A percentile compares a stretch with the other conserved stretches of the same genome.
Conservation (phyloP, 1,284 basidiomycete species). For the Cutaneotrichosporon mucoides region DNA sequence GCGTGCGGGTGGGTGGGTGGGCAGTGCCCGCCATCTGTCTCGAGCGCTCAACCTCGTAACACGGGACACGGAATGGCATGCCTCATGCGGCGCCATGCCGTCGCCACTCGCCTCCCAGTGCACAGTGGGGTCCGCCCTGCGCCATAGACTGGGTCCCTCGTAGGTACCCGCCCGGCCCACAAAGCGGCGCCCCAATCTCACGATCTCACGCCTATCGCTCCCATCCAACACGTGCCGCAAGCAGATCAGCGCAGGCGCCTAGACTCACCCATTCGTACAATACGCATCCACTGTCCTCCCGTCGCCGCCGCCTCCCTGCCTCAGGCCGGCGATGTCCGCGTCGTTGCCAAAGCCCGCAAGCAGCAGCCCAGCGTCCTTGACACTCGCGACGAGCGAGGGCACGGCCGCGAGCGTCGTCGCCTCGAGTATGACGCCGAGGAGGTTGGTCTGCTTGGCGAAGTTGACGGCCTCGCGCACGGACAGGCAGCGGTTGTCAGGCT, state of each 20-base stretch:
- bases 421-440: conserved; percentile 88
- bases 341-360: conserved; percentile 70
- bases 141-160: too few species aligned
- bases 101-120: too few species aligned
- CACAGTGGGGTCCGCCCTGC: too few species aligned
- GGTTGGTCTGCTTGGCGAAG: conserved; percentile 88
- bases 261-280: conserved; percentile 43
- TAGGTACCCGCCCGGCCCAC: too few species aligned
- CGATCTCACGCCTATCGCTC: too few species aligned
- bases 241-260: background rate
- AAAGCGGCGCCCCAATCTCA: too few species aligned
- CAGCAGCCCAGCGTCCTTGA: conserved; percentile 82
- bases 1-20: too few species aligned
- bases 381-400: conserved; percentile 76
- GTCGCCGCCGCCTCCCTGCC: conserved; percentile 34
- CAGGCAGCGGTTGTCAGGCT: conserved; percentile 56
- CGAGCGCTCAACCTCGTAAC: too few species aligned
- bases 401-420: conserved; percentile 73
- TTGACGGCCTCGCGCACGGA: conserved; percentile 89
- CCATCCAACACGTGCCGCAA: too few species aligned
- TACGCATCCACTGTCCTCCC: conserved; percentile 47
- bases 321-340: conserved; percentile 49
- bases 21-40: too few species aligned
- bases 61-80: too few species aligned
- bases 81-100: too few species aligned